Evolutionary conservation across 2,329 filamentous ascomycete species (phyloP).

Genomic region (Colletotrichum liriopes): DNA sequence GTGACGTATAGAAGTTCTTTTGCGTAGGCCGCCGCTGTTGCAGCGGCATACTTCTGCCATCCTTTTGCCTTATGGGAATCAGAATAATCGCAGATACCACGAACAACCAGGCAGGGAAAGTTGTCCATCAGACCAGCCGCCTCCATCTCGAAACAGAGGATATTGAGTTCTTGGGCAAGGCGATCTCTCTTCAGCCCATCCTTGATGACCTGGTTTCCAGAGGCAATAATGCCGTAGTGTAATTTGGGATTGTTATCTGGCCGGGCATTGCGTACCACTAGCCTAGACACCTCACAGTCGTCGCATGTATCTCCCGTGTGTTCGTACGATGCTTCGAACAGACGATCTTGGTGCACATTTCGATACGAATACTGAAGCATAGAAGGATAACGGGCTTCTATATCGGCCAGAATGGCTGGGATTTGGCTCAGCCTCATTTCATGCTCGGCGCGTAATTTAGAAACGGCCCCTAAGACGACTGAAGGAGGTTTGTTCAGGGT

Average conservation of each 20-base stretch:
- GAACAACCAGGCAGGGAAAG: slow-evolving; percentile 51
- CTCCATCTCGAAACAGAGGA: slow-evolving; percentile 49
- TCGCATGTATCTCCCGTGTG: too few species aligned
- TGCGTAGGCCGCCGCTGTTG: slow-evolving; percentile 49
- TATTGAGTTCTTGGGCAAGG: slow-evolving; percentile 38
- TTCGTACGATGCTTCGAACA: too few species aligned
- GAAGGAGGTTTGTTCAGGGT: too few species aligned
- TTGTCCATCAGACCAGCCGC: slow-evolving; percentile 44
- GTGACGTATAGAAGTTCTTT: slow-evolving; percentile 37
- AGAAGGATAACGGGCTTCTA: too few species aligned
- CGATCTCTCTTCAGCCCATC: slow-evolving; percentile 49
- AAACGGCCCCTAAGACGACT: too few species aligned
- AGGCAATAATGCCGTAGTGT: slow-evolving; percentile 46
- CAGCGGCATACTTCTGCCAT: slow-evolving; percentile 55
- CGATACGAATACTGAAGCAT: too few species aligned
- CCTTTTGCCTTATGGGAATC: slow-evolving; percentile 55
- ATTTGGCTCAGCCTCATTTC: too few species aligned
- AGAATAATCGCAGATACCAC: slow-evolving; percentile 55
- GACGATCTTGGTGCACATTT: too few species aligned
- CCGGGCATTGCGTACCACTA: background rate
- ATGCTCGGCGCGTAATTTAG: too few species aligned
- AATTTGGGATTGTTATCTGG: background rate
- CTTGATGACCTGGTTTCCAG: slow-evolving; percentile 54
- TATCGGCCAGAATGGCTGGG: too few species aligned
- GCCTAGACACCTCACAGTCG: too few species aligned